These are phyloP conservation scores for Podaxis pistillaris DNA, from an alignment of 768 basidiomycete genomes.

Conservation along the genomic window DNA sequence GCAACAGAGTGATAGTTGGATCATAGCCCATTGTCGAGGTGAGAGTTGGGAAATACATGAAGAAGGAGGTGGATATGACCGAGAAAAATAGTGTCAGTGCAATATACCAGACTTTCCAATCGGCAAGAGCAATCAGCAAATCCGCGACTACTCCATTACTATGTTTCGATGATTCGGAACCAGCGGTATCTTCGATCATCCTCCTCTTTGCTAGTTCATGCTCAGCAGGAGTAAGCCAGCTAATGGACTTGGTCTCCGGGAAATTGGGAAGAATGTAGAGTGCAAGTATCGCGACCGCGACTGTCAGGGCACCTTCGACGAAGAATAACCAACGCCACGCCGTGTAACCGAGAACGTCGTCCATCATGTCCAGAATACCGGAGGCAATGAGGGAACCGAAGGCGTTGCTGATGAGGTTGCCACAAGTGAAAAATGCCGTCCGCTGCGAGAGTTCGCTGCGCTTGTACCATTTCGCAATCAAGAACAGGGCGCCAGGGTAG, in stretches of 20 bases:
- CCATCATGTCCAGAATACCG: conserved; percentile 70
- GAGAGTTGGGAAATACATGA: conserved; percentile 75
- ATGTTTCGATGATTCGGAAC: conserved; percentile 19
- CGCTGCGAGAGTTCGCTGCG: conserved; percentile 67
- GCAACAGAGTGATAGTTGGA: conserved; percentile 60
- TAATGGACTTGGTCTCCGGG: conserved; percentile 44
- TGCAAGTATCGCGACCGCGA: conserved; percentile 45
- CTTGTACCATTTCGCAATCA: conserved; percentile 73
- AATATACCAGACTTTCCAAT: conserved; percentile 73
- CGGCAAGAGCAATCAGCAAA: conserved; percentile 56
- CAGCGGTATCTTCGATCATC: conserved; percentile 54
- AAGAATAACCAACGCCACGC: conserved; percentile 84
- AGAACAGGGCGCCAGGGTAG: conserved; percentile 65
- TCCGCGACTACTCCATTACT: conserved; percentile 30
- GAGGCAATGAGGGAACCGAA: conserved; percentile 80
- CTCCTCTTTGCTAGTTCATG: conserved; percentile 53
- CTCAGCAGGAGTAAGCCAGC: conserved; percentile 61
- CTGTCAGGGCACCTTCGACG: conserved; percentile 61
- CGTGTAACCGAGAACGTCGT: conserved; percentile 61
- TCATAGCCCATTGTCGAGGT: conserved; percentile 66
- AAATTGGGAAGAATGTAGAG: conserved; percentile 75
- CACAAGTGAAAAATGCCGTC: conserved; percentile 67
- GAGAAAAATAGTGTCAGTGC: conserved; percentile 33
- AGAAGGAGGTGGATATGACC: conserved; percentile 63
- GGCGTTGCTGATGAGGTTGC: conserved; percentile 76